Conservation (phyloP, 1,284 basidiomycete species). For the Papiliotrema laurentii region DNA sequence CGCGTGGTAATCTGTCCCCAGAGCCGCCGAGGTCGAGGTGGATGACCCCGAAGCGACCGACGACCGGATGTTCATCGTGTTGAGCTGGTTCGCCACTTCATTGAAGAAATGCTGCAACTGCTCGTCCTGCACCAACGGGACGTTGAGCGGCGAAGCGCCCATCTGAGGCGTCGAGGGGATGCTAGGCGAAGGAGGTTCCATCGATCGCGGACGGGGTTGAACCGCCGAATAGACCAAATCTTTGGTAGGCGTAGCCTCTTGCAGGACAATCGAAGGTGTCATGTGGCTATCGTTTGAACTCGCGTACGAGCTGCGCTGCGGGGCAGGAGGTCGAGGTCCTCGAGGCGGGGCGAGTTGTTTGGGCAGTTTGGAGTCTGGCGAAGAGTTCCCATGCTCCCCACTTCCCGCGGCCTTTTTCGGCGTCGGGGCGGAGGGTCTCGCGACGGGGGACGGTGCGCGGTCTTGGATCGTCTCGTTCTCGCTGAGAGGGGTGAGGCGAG, state of each 20-base stretch:
- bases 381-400: conserved; percentile 12
- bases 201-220: conserved; percentile 26
- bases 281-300: conserved; percentile 9
- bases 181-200: conserved; percentile 12
- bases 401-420: conserved; percentile 43
- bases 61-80: conserved; percentile 52
- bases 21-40: conserved; percentile 33
- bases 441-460: conserved; percentile 21
- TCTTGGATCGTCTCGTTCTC: conserved; percentile 41
- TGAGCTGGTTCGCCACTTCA: conserved; percentile 56
- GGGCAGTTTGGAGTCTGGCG: too few species aligned
- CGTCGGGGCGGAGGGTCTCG: conserved; percentile 43
- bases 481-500: conserved; percentile 29
- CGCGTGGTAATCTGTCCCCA: conserved; percentile 34
- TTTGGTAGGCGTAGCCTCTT: conserved; percentile 49
- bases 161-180: conserved; percentile 18
- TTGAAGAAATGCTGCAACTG: conserved; percentile 56
- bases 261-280: conserved; percentile 47
- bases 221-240: conserved; percentile 21
- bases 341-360: conserved; percentile 23
- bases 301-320: conserved; percentile 15
- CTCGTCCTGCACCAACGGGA: conserved; percentile 50
- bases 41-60: conserved; percentile 48
- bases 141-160: conserved; percentile 29
- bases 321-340: conserved; percentile 34